phyloP scores from a whole-genome alignment of 2,329 filamentous ascomycete species.

The Monilinia aucupariae region DNA sequence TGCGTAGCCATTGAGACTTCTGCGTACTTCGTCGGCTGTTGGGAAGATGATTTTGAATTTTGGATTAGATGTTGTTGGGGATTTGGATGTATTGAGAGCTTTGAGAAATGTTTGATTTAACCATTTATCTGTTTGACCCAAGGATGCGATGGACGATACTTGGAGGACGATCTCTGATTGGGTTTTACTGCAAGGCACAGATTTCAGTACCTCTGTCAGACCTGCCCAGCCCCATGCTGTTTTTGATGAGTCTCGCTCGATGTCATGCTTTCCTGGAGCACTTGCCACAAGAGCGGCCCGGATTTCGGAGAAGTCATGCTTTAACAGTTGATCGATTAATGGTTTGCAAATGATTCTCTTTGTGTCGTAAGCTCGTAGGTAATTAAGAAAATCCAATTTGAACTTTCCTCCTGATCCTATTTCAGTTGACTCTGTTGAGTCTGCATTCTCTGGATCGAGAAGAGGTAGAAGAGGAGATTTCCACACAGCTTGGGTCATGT shows the following conservation, averaged over 20 bases:
- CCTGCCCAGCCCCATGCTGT: slow-evolving; percentile 75
- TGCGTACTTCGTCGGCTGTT: slow-evolving; percentile 70
- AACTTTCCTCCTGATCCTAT: slow-evolving; percentile 63
- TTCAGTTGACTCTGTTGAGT: slow-evolving; percentile 19
- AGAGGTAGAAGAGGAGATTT: slow-evolving; percentile 62
- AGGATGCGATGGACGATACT: slow-evolving; percentile 76
- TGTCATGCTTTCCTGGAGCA: slow-evolving; percentile 62
- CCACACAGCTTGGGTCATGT: slow-evolving; percentile 85
- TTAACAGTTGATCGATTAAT: slow-evolving; percentile 52
- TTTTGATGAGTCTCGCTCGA: slow-evolving; percentile 39
- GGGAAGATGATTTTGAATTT: slow-evolving; percentile 73
- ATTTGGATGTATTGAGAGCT: slow-evolving; percentile 38
- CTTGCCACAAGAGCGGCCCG: slow-evolving; percentile 71
- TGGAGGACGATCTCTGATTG: slow-evolving; percentile 52
- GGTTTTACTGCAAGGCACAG: slow-evolving; percentile 43
- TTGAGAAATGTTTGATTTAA: slow-evolving; percentile 59
- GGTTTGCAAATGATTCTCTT: slow-evolving; percentile 47
- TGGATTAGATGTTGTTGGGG: slow-evolving; percentile 35
- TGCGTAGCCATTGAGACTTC: slow-evolving; percentile 69
- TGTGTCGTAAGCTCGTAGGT: slow-evolving; percentile 64
- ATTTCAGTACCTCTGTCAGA: slow-evolving; percentile 53
- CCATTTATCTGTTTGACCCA: slow-evolving; percentile 68
- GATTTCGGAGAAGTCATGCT: slow-evolving; percentile 65
- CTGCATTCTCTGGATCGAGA: background rate
- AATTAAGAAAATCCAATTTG: slow-evolving; percentile 68